Conservation (phyloP, 176 grass and related monocot genomes). For the Secale cereale region DNA sequence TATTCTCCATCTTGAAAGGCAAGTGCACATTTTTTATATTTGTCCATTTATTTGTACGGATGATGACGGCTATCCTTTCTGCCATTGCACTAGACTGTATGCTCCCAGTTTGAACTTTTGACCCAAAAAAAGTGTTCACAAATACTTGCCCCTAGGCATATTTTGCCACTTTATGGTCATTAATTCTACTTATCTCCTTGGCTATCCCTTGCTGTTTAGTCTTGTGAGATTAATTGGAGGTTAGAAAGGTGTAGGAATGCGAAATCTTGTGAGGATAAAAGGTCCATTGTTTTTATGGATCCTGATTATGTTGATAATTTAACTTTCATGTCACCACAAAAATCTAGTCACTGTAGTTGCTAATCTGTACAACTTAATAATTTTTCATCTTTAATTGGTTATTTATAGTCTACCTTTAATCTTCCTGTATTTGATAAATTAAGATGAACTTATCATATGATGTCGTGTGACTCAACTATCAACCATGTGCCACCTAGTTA, state of each 20-base stretch:
- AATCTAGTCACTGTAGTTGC: background rate
- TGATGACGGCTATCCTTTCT: background rate
- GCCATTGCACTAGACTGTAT: background rate
- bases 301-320: constrained; percentile 6
- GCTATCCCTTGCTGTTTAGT: background rate
- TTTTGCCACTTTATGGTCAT: background rate
- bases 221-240: constrained; percentile 1
- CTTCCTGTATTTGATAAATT: background rate
- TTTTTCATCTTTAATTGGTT: background rate
- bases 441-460: constrained; percentile 1
- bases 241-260: background rate
- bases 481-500: background rate
- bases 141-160: background rate
- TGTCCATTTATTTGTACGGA: constrained; percentile 18
- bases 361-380: constrained; percentile 1
- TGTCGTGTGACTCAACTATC: background rate
- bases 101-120: background rate
- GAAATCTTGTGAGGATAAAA: background rate
- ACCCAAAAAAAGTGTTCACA: background rate
- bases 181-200: background rate
- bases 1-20: constrained; percentile 94
- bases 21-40: constrained; percentile 32
- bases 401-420: background rate
- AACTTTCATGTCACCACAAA: constrained; percentile 9
- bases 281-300: constrained; percentile 13